Evolutionary conservation across 108 stramenopile species (phyloP).

Genomic region (Cyclotella distinguenda): DNA sequence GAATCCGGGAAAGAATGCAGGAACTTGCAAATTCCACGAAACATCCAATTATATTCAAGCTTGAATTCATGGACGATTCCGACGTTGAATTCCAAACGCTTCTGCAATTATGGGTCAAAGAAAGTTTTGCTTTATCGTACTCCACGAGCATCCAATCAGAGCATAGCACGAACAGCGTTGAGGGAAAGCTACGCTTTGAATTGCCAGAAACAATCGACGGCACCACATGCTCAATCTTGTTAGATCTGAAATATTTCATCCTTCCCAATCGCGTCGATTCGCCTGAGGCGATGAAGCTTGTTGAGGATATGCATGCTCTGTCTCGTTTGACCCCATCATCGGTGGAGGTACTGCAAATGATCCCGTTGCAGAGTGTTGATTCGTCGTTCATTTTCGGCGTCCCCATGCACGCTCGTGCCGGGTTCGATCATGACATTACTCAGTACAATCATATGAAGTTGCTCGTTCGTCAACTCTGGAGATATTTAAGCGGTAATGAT

Average conservation of each 20-base stretch:
- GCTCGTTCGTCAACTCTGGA: slow-evolving; percentile 41
- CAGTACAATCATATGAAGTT: slow-evolving; percentile 53
- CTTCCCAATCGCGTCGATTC: slow-evolving; percentile 43
- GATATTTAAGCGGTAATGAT: slow-evolving; percentile 36
- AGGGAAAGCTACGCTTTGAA: slow-evolving; percentile 35
- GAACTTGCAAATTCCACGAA: slow-evolving; percentile 12
- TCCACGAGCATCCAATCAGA: too few relatives aligned
- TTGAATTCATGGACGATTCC: slow-evolving; percentile 41
- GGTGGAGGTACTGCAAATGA: slow-evolving; percentile 45
- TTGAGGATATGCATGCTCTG: slow-evolving; percentile 32
- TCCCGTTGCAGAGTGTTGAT: slow-evolving; percentile 40
- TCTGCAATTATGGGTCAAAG: slow-evolving; percentile 31
- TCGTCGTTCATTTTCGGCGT: slow-evolving; percentile 46
- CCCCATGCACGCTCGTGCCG: slow-evolving; percentile 43
- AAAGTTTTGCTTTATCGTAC: slow-evolving; percentile 26
- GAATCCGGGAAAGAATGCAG: slow-evolving; percentile 28
- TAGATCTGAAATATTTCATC: slow-evolving; percentile 30
- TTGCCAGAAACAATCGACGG: slow-evolving; percentile 51
- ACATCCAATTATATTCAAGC: slow-evolving; percentile 21
- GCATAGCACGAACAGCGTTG: not conserved
- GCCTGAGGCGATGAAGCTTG: slow-evolving; percentile 25
- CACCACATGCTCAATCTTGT: slow-evolving; percentile 32
- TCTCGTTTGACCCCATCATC: slow-evolving; percentile 25
- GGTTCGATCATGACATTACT: slow-evolving; percentile 29
- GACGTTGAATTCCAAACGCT: slow-evolving; percentile 34